A percentile compares a stretch with the other conserved stretches of the same genome.
Conservation (phyloP, 1,284 basidiomycete species). For the Moesziomyces antarcticus region DNA sequence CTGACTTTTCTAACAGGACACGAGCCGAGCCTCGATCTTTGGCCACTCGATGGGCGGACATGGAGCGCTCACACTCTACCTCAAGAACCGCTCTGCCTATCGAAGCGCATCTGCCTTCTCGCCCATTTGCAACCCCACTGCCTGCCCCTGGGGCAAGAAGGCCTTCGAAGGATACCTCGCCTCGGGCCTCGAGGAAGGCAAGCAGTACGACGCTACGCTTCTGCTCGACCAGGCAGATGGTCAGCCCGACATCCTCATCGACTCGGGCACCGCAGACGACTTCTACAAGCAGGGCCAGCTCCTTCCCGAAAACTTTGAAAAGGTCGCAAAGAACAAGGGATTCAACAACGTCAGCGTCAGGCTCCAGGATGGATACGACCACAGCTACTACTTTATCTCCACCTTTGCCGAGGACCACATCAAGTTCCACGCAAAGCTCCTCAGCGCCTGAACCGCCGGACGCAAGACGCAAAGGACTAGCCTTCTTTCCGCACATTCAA, state of each 20-base stretch:
- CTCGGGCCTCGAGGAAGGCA: conserved; percentile 79
- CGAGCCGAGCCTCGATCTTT: conserved; percentile 48
- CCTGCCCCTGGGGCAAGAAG: conserved; percentile 90
- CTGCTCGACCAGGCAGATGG: conserved; percentile 76
- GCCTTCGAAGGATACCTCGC: conserved; percentile 88
- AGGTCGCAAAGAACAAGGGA: conserved; percentile 79
- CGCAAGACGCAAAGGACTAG: no score
- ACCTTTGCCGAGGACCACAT: conserved; percentile 73
- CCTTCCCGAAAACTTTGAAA: conserved; percentile 86
- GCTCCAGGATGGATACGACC: conserved; percentile 89
- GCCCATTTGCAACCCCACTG: conserved; percentile 88
- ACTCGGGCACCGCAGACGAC: conserved; percentile 79
- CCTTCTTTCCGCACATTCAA: no score
- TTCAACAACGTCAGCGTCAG: conserved; percentile 81
- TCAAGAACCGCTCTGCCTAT: conserved; percentile 77
- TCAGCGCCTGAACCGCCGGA: conserved; percentile 24
- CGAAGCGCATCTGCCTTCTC: conserved; percentile 92
- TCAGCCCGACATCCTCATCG: conserved; percentile 68
- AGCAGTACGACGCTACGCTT: conserved; percentile 85
- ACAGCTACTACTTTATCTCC: conserved; percentile 75
- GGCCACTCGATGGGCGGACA: conserved; percentile 87
- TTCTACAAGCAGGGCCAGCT: conserved; percentile 87
- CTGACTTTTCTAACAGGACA: conserved; percentile 23
- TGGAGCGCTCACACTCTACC: conserved; percentile 91
- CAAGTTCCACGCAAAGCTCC: conserved; percentile 62